Conservation (phyloP, 352 stramenopile genomes). For the Phytophthora crassamura region DNA sequence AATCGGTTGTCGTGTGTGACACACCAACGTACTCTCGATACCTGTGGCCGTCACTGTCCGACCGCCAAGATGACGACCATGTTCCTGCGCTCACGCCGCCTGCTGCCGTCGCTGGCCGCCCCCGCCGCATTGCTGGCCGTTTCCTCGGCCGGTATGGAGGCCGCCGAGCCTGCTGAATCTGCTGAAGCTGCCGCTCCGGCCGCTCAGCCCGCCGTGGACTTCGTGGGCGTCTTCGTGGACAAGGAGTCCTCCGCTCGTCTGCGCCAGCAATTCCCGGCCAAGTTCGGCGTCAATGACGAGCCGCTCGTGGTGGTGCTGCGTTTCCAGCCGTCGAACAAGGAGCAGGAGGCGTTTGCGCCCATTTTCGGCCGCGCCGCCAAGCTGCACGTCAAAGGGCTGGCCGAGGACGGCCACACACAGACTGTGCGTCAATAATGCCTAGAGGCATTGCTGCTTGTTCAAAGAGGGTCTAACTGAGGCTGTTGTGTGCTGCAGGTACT, state of each 20-base stretch:
- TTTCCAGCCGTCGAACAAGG: slow-evolving; percentile 72
- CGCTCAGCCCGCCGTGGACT: slow-evolving; percentile 52
- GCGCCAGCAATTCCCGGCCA: slow-evolving; percentile 59
- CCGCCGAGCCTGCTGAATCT: background rate
- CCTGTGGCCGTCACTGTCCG: background rate
- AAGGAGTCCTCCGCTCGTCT: slow-evolving; percentile 59
- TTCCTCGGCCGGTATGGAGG: slow-evolving; percentile 39
- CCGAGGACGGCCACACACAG: slow-evolving; percentile 71
- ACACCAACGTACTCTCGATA: background rate
- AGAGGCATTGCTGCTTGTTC: too few relatives aligned
- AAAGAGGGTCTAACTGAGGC: too few relatives aligned
- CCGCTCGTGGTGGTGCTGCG: slow-evolving; percentile 79
- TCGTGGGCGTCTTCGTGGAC: slow-evolving; percentile 80
- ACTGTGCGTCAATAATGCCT: slow-evolving; percentile 33
- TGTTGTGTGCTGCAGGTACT: slow-evolving; percentile 43
- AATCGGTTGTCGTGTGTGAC: background rate
- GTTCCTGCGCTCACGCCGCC: slow-evolving; percentile 32
- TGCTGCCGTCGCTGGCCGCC: slow-evolving; percentile 37
- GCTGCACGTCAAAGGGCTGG: slow-evolving; percentile 72
- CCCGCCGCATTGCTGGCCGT: slow-evolving; percentile 28
- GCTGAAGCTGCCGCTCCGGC: background rate
- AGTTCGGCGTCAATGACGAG: slow-evolving; percentile 51
- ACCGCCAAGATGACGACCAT: slow-evolving; percentile 1
- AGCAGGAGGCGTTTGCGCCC: slow-evolving; percentile 78
- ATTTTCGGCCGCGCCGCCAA: slow-evolving; percentile 64